Conservation (phyloP, 208 protist genomes). For the Leishmania arabica region DNA sequence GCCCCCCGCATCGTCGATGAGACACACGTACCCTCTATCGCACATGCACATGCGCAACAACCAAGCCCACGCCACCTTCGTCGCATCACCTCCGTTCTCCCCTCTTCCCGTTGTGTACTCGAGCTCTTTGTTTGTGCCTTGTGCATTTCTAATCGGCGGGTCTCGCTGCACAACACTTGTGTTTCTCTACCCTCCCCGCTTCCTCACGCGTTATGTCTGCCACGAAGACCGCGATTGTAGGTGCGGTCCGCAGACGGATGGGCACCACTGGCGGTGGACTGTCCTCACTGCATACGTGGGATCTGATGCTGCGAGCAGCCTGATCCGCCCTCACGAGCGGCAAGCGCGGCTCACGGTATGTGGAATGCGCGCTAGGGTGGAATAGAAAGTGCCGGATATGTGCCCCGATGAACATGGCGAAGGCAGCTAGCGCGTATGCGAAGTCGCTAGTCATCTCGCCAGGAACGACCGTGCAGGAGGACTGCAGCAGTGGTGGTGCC, state of each 20-base stretch:
- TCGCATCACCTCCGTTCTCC: neutral
- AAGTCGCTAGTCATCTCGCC: conserved; percentile 32
- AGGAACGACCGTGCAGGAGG: conserved; percentile 64
- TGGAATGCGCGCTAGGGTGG: conserved; percentile 59
- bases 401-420: conserved; percentile 7
- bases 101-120: neutral
- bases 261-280: conserved; percentile 53
- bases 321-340: conserved; percentile 38
- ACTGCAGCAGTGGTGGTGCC: conserved; percentile 62
- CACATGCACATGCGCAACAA: neutral
- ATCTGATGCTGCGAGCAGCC: conserved; percentile 38
- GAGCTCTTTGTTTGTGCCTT: neutral
- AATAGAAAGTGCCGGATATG: conserved; percentile 55
- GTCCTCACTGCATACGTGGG: conserved; percentile 28
- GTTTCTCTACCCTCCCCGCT: neutral
- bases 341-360: conserved; percentile 42
- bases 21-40: neutral
- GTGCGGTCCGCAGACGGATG: conserved; percentile 51
- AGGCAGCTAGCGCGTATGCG: neutral
- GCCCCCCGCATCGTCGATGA: neutral
- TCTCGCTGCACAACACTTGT: neutral
- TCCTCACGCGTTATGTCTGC: conserved; percentile 2
- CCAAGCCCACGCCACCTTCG: neutral
- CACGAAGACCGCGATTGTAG: conserved; percentile 46
- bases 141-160: neutral